Base-by-base conservation (phyloP, 2,329 filamentous ascomycete species). In the Cordyceps cateniannulata region DNA sequence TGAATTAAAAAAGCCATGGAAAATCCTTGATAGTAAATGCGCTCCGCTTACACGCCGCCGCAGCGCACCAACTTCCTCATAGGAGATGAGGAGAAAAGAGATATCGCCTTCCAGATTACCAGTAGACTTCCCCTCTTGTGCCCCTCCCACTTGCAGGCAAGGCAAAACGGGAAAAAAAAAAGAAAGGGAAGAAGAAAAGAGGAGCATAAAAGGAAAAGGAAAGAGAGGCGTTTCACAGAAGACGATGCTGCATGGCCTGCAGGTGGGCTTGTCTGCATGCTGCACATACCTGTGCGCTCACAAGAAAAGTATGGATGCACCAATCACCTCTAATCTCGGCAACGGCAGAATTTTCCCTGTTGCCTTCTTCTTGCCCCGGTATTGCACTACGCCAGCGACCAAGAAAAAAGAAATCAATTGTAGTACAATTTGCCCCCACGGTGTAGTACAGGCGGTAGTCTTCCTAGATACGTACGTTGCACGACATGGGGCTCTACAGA, bases 201-300 rank as follows among this genome's bases (percentile, higher is more conserved):
- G 16, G n/a, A 35, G 1, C 8, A 32, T 3, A 10, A 32, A 32
- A 32, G 6, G 2, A 35, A 35, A 35, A 12, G 32, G 10, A 35
- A 35, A 49, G n/a, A n/a, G n/a, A 3, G 8, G 45, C 27, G 54
- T 49, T 48, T 38, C 44, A 48, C 54, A 48, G 24, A 14, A 29
- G 40, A 38, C 56, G 56, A 59, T 44, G 24, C 44, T 59, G 56
- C 45, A 50, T n/a, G n/a, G 12, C 42, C 27, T 56, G 53, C 51
- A 54, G 51, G 12, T 14, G 8, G 40, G n/a, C 25, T 25, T 29
- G 7, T 48, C 55, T 59, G 24, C 35, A 50, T 20, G 47, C 45
- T 29, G 8, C n/a, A 51, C 56, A 51, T 42, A 20, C 12, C 12
- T 40, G 10, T 24, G 47, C 35, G 44, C 45, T 32, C 56, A 50